phyloP scores from a whole-genome alignment of 129 eudicot species.

The Tagetes patula region DNA sequence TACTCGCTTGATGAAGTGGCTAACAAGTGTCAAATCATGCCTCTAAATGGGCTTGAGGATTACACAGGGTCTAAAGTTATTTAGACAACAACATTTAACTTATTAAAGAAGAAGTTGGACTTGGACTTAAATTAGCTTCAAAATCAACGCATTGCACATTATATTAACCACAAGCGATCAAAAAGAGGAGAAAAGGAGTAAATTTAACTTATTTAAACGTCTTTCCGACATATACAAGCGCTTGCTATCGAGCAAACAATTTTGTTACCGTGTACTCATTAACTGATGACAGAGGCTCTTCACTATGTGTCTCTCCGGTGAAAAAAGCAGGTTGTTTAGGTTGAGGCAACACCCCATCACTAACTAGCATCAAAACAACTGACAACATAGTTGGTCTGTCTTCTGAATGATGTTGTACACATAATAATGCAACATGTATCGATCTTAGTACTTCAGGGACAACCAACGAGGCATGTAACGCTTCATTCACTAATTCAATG shows the following conservation, averaged over 20 bases:
- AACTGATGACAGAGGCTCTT: neutral
- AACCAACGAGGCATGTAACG: conserved; percentile 6
- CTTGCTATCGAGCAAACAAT: neutral
- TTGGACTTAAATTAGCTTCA: too few species aligned
- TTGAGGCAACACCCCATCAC: conserved; percentile 35
- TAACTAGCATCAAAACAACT: conserved; percentile 44
- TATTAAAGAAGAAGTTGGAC: too few species aligned
- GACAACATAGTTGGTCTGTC: conserved; percentile 54
- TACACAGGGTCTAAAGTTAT: too few species aligned
- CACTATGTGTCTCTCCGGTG: neutral
- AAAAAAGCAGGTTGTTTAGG: conserved; percentile 35
- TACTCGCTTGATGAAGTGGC: too few species aligned
- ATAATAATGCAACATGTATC: conserved; percentile 42
- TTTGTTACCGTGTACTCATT: neutral
- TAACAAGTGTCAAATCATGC: too few species aligned
- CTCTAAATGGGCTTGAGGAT: too few species aligned
- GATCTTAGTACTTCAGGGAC: conserved; percentile 23
- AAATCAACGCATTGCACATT: too few species aligned
- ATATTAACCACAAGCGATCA: neutral
- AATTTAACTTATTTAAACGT: neutral
- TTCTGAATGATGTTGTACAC: conserved; percentile 47
- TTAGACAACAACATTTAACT: too few species aligned
- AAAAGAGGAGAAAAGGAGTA: neutral
- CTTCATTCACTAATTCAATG: conserved; percentile 13
- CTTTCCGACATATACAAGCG: neutral